Evolutionary conservation across 2,329 filamentous ascomycete species (phyloP).

Genomic region (Nigrospora osmanthi): DNA sequence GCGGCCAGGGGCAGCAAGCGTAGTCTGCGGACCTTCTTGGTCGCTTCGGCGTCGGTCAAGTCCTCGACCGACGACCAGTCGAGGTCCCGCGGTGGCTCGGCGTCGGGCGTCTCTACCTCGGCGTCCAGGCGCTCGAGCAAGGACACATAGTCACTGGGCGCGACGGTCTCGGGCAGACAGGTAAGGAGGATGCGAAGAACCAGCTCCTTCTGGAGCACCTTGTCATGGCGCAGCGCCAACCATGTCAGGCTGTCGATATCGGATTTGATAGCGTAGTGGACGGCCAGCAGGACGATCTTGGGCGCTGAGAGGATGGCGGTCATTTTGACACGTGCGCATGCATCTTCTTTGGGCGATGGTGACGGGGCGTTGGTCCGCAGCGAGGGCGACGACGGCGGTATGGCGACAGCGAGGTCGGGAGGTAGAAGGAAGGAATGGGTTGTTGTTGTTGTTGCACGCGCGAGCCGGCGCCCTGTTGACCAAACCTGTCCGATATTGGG

Average conservation of each 20-base stretch:
- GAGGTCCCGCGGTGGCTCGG: slow-evolving; percentile 30
- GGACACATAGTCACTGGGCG: slow-evolving; percentile 53
- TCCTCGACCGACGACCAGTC: slow-evolving; percentile 48
- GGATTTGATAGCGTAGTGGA: slow-evolving; percentile 58
- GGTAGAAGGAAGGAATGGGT: too few relatives aligned
- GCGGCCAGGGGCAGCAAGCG: slow-evolving; percentile 50
- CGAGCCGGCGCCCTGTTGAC: too few relatives aligned
- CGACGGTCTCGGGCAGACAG: slow-evolving; percentile 65
- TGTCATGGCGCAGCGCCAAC: slow-evolving; percentile 43
- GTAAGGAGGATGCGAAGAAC: slow-evolving; percentile 68
- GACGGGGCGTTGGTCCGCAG: too few relatives aligned
- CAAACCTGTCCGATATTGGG: too few relatives aligned
- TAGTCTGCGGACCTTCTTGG: slow-evolving; percentile 56
- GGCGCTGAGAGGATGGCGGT: slow-evolving; percentile 47
- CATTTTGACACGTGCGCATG: slow-evolving; percentile 15
- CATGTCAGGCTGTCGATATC: slow-evolving; percentile 49
- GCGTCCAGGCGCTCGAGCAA: slow-evolving; percentile 52
- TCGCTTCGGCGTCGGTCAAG: slow-evolving; percentile 55
- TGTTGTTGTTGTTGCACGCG: too few relatives aligned
- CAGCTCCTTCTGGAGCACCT: slow-evolving; percentile 55
- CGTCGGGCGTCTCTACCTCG: slow-evolving; percentile 31
- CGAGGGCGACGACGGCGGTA: too few relatives aligned
- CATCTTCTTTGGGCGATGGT: slow-evolving; percentile 1
- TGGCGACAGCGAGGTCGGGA: too few relatives aligned
- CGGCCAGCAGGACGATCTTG: slow-evolving; percentile 66